Evolutionary conservation across 2,329 filamentous ascomycete genomes (phyloP).

Genomic region (Phialocephala sp.): DNA sequence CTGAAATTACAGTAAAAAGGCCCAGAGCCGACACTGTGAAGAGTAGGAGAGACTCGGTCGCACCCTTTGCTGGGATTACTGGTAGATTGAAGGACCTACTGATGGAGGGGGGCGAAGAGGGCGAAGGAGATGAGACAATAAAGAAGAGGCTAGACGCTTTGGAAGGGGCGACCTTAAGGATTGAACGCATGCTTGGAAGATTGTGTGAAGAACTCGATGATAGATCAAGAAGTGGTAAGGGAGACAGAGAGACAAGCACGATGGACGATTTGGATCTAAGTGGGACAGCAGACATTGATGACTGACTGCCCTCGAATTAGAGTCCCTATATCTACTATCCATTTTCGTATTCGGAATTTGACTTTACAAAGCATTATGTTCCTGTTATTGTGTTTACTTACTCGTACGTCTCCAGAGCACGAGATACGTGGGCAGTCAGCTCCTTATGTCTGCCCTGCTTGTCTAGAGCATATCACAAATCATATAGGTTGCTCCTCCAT

Average conservation of each 20-base stretch:
- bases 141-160: slow-evolving; percentile 34
- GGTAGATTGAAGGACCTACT: slow-evolving; percentile 34
- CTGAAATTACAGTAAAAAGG: slow-evolving; percentile 18
- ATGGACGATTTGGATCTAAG: slow-evolving; percentile 34
- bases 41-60: slow-evolving; percentile 37
- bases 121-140: slow-evolving; percentile 21
- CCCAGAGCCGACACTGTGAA: slow-evolving; percentile 24
- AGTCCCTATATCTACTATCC: not conserved
- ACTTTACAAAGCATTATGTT: not conserved
- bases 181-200: slow-evolving; percentile 37
- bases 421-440: not conserved
- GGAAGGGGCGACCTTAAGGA: slow-evolving; percentile 35
- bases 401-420: not conserved
- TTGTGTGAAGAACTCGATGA: slow-evolving; percentile 36
- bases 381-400: not conserved
- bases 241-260: slow-evolving; percentile 21
- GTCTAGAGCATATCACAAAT: too few relatives aligned
- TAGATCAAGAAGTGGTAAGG: slow-evolving; percentile 5
- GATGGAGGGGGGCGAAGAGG: slow-evolving; percentile 31
- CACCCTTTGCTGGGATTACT: slow-evolving; percentile 37
- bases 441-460: not conserved
- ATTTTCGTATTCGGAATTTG: not conserved
- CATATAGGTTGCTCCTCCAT: too few relatives aligned
- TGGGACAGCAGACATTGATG: slow-evolving; percentile 31
- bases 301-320: slow-evolving; percentile 3